A percentile compares a stretch with the other conserved stretches of the same genome.
These are phyloP conservation scores for Pyronema omphalodes DNA, from an alignment of 495 filamentous ascomycete species.

Conservation along the genomic window DNA sequence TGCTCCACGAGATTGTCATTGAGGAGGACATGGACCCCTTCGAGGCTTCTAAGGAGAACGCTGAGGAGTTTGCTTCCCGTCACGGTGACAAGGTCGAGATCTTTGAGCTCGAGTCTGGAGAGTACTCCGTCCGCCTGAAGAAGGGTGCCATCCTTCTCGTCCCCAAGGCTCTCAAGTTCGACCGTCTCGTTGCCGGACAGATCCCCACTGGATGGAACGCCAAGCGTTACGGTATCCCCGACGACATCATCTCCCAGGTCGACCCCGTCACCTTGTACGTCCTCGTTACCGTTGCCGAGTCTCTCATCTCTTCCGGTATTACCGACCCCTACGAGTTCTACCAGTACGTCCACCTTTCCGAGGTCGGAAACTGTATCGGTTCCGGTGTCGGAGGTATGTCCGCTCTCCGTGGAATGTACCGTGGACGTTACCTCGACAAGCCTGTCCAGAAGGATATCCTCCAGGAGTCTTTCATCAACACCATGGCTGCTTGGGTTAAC, in stretches of 20 bases:
- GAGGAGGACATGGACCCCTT: constrained; percentile 94
- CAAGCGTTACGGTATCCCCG: constrained; percentile 81
- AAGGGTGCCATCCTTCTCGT: constrained; percentile 88
- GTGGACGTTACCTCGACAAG: constrained; percentile 88
- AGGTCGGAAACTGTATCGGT: constrained; percentile 95
- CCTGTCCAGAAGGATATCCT: constrained; percentile 98
- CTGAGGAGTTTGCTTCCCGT: constrained; percentile 89
- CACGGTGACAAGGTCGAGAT: constrained; percentile 95
- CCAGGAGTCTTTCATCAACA: constrained; percentile 99
- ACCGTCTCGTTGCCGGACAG: constrained; percentile 91
- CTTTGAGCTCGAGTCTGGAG: constrained; percentile 88
- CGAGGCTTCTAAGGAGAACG: constrained; percentile 90
- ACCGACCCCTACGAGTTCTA: constrained; percentile 99
- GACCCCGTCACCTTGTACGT: constrained; percentile 92
- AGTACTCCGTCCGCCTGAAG: constrained; percentile 83
- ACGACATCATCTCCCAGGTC: constrained; percentile 94
- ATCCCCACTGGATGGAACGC: constrained; percentile 95
- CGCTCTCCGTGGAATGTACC: constrained; percentile 93
- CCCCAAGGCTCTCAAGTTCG: constrained; percentile 90
- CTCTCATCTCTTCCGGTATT: constrained; percentile 80
- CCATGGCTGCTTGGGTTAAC: constrained; percentile 98
- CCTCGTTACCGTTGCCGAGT: constrained; percentile 79
- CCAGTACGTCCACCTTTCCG: constrained; percentile 95
- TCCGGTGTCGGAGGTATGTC: constrained; percentile 90
- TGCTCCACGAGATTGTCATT: constrained; percentile 93